A percentile compares a stretch with the other conserved stretches of the same genome.
These are phyloP conservation scores for Prosopis cineraria DNA, from an alignment of 306 rosid genomes.

Conservation along the genomic window DNA sequence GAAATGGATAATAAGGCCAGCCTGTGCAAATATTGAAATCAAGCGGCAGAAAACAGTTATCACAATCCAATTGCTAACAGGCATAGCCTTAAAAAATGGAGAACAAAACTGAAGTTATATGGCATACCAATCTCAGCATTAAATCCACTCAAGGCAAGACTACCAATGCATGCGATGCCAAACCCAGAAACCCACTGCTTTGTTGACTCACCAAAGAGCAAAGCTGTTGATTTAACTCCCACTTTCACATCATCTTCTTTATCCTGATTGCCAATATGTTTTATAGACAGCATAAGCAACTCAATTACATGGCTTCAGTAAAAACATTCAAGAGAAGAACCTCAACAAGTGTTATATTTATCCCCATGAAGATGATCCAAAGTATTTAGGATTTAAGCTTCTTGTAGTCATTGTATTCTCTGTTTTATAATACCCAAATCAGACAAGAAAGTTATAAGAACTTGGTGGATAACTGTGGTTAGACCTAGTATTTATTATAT, in stretches of 20 bases:
- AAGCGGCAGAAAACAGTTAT: slow-evolving; percentile 16
- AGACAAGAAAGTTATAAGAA: not conserved
- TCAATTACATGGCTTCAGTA: slow-evolving; percentile 26
- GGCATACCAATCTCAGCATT: slow-evolving; percentile 74
- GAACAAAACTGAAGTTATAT: not conserved
- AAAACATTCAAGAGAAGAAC: slow-evolving; percentile 25
- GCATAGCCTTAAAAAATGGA: slow-evolving; percentile 4
- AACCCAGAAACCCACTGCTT: slow-evolving; percentile 82
- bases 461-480: too few relatives aligned
- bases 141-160: slow-evolving; percentile 80
- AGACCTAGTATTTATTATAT: too few relatives aligned
- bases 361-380: not conserved
- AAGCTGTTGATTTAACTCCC: slow-evolving; percentile 94
- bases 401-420: slow-evolving; percentile 13
- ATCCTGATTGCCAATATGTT: slow-evolving; percentile 61
- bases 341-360: slow-evolving; percentile 4
- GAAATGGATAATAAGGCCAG: slow-evolving; percentile 83
- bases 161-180: slow-evolving; percentile 70
- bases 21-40: slow-evolving; percentile 49
- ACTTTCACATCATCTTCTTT: slow-evolving; percentile 91
- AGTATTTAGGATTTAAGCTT: not conserved
- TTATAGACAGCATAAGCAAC: slow-evolving; percentile 12
- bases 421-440: slow-evolving; percentile 4
- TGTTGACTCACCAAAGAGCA: slow-evolving; percentile 82
- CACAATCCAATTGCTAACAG: slow-evolving; percentile 12